phyloP scores from a whole-genome alignment of 768 basidiomycete species.

The Steccherinum ochraceum region DNA sequence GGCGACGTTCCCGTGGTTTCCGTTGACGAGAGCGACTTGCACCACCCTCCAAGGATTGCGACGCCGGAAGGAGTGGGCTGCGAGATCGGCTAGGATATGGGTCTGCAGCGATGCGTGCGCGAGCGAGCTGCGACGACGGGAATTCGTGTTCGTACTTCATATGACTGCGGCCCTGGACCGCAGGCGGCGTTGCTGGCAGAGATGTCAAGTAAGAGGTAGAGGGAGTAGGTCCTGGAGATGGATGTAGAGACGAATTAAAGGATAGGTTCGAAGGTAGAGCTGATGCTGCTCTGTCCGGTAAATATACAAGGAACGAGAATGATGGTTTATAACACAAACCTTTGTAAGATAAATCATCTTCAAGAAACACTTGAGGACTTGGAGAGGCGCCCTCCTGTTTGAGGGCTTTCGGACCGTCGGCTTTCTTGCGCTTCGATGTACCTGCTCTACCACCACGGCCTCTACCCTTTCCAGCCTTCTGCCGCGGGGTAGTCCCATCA shows the following conservation, averaged over 20 bases:
- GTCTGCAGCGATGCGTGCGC: slow-evolving; percentile 8
- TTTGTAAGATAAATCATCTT: background rate
- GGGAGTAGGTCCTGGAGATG: slow-evolving; percentile 4
- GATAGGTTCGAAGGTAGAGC: background rate
- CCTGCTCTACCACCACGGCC: background rate
- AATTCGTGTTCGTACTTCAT: too few species aligned
- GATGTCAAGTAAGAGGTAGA: slow-evolving; percentile 1
- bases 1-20: slow-evolving; percentile 8
- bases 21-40: slow-evolving; percentile 15
- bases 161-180: too few species aligned
- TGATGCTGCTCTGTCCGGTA: background rate
- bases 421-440: background rate
- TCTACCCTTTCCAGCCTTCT: slow-evolving; percentile 7
- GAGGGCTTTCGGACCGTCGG: background rate
- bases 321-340: background rate
- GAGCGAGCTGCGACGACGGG: slow-evolving; percentile 3
- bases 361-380: background rate
- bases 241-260: background rate
- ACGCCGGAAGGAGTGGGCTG: slow-evolving; percentile 7
- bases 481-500: slow-evolving; percentile 13
- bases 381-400: background rate
- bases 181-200: background rate
- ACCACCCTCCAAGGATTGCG: slow-evolving; percentile 10
- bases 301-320: too few species aligned
- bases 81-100: slow-evolving; percentile 12